Percentiles rank a stretch among this genome's conserved stretches.
Conservation (phyloP, 179 eudicot genomes). For the Beta corolliflora region DNA sequence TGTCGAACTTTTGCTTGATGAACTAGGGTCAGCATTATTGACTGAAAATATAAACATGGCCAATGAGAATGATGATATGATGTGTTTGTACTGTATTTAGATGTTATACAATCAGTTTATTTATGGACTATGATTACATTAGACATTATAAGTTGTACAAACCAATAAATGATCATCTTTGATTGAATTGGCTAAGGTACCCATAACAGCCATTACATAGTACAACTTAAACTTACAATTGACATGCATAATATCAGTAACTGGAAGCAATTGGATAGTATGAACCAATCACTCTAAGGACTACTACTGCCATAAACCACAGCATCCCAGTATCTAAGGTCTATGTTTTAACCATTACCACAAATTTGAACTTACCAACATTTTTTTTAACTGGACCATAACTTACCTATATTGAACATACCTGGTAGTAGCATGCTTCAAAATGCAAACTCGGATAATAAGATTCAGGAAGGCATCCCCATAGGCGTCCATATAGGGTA, state of each 20-base stretch:
- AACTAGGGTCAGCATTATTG: not conserved
- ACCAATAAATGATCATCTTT: no score
- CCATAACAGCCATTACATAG: no score
- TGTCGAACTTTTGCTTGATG: not conserved
- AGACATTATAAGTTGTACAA: not conserved
- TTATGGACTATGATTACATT: not conserved
- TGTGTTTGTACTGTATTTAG: not conserved
- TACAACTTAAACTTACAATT: not conserved
- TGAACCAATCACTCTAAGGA: not conserved
- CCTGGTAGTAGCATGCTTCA: slow-evolving; percentile 99
- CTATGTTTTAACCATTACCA: not conserved
- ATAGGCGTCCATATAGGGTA: slow-evolving; percentile 81
- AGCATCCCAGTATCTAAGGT: not conserved
- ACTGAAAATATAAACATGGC: no score
- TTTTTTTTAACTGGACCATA: not conserved
- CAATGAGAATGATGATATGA: not conserved
- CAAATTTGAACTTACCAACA: not conserved
- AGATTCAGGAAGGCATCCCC: slow-evolving; percentile 85
- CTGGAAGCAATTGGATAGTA: not conserved
- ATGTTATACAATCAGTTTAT: not conserved
- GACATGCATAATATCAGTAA: not conserved
- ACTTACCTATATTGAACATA: slow-evolving; percentile 18
- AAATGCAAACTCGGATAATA: slow-evolving; percentile 93
- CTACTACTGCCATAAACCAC: no score
- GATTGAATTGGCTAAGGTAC: no score